phyloP scores from a whole-genome alignment of 176 grass and related monocot genomes.

The Panicum miliaceum region DNA sequence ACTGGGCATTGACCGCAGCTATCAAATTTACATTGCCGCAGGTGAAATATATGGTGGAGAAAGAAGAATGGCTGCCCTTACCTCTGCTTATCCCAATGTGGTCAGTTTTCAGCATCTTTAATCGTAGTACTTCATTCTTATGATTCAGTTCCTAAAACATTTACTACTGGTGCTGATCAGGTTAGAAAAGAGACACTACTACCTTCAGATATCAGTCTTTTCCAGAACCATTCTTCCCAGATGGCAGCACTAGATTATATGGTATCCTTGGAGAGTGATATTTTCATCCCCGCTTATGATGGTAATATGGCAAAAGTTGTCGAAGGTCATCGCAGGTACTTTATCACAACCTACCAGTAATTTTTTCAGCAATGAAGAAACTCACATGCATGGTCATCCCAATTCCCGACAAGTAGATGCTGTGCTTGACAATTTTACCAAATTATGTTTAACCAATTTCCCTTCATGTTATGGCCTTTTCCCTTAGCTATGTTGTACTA shows the following conservation, averaged over 20 bases:
- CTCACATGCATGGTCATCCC: background rate
- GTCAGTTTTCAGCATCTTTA: conserved; percentile 60
- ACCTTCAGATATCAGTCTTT: conserved; percentile 67
- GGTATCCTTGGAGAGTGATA: conserved; percentile 87
- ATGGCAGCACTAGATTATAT: conserved; percentile 98
- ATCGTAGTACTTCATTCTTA: conserved; percentile 11
- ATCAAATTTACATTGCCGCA: conserved; percentile 91
- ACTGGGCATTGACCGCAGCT: conserved; percentile 64
- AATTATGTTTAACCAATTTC: background rate
- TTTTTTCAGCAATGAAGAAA: conserved; percentile 5
- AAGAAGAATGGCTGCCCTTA: conserved; percentile 82
- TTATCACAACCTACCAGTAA: conserved; percentile 7
- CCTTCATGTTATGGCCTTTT: background rate
- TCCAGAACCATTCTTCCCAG: conserved; percentile 96
- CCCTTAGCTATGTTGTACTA: background rate
- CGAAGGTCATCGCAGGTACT: conserved; percentile 95
- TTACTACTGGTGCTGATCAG: conserved; percentile 46
- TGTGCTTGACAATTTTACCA: background rate
- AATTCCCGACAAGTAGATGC: too few relatives aligned
- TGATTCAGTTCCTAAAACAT: conserved; percentile 31
- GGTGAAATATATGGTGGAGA: conserved; percentile 95
- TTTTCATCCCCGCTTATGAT: conserved; percentile 92
- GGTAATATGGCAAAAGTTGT: conserved; percentile 96
- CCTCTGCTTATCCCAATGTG: conserved; percentile 80
- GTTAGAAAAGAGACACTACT: conserved; percentile 88